Conservation (phyloP, 345 rosid species). For the Rhizophora apiculata region DNA sequence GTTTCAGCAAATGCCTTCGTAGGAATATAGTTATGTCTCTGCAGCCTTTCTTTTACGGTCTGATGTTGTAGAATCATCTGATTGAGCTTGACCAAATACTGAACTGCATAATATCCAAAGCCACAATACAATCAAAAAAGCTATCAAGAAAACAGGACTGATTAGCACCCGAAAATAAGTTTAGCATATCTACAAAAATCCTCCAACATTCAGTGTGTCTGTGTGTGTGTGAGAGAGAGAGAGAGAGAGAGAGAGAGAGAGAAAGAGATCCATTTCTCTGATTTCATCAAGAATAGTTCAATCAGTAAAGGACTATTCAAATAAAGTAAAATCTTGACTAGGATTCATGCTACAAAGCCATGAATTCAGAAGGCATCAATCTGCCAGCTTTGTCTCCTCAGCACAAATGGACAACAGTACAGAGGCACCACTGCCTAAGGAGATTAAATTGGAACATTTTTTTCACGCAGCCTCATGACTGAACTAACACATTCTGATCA, state of each 20-base stretch:
- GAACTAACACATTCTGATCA: neutral
- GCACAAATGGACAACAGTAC: no score
- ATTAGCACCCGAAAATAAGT: neutral
- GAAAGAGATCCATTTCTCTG: neutral
- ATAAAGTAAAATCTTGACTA: neutral
- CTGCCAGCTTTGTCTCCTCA: neutral
- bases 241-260: neutral
- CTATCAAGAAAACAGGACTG: neutral
- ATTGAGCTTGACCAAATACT: conserved; percentile 75
- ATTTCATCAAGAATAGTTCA: neutral
- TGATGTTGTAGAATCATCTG: conserved; percentile 45
- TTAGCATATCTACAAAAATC: no score
- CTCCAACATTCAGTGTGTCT: no score
- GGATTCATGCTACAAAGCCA: neutral
- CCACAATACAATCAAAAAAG: neutral
- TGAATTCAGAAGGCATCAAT: neutral
- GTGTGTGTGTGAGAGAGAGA: neutral
- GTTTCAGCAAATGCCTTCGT: neutral
- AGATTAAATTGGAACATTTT: neutral
- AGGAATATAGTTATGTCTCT: conserved; percentile 34
- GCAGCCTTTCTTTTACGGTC: conserved; percentile 70
- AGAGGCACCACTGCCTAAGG: neutral
- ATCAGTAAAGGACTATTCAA: neutral
- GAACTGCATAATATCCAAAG: conserved; percentile 45
- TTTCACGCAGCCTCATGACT: neutral